Evolutionary conservation across 495 filamentous ascomycete genomes (phyloP).

Genomic region (Xylaria intraflava): DNA sequence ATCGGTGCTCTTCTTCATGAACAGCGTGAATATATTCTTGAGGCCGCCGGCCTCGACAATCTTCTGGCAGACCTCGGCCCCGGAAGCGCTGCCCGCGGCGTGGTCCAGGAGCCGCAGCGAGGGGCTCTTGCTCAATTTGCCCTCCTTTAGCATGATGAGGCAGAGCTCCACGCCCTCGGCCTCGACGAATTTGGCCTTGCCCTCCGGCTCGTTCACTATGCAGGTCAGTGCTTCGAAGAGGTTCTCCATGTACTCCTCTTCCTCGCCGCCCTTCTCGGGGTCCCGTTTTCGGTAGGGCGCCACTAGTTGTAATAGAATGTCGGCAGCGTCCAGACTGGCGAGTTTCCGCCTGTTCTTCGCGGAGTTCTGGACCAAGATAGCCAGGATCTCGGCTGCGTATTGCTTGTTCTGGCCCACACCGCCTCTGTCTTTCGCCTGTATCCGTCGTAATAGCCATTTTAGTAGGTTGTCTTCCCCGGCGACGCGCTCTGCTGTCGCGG

Average conservation of each 20-base stretch:
- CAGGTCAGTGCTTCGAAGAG: constrained; percentile 79
- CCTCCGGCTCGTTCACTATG: constrained; percentile 64
- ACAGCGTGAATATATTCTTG: constrained; percentile 75
- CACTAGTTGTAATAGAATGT: constrained; percentile 73
- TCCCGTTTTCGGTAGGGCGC: constrained; percentile 86
- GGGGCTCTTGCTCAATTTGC: constrained; percentile 68
- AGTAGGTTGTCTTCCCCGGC: constrained; percentile 60
- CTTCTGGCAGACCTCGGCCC: constrained; percentile 56
- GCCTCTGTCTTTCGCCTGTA: constrained; percentile 24
- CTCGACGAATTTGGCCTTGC: constrained; percentile 78
- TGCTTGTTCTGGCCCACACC: constrained; percentile 79
- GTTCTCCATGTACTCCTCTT: constrained; percentile 93
- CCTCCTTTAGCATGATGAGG: constrained; percentile 72
- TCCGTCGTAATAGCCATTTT: constrained; percentile 66
- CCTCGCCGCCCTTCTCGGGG: constrained; percentile 76
- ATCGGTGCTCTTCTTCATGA: constrained; percentile 83
- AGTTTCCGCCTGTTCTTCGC: constrained; percentile 65
- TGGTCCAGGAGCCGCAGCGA: constrained; percentile 81
- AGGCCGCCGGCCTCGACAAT: constrained; percentile 81
- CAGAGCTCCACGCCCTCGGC: constrained; percentile 89
- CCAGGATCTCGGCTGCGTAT: constrained; percentile 86
- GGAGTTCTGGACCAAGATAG: constrained; percentile 58
- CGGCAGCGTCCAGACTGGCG: constrained; percentile 63
- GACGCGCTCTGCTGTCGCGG: constrained; percentile 59
- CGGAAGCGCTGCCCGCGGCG: constrained; percentile 55